Conservation (phyloP, 768 basidiomycete genomes). For the Boletus bicolor region DNA sequence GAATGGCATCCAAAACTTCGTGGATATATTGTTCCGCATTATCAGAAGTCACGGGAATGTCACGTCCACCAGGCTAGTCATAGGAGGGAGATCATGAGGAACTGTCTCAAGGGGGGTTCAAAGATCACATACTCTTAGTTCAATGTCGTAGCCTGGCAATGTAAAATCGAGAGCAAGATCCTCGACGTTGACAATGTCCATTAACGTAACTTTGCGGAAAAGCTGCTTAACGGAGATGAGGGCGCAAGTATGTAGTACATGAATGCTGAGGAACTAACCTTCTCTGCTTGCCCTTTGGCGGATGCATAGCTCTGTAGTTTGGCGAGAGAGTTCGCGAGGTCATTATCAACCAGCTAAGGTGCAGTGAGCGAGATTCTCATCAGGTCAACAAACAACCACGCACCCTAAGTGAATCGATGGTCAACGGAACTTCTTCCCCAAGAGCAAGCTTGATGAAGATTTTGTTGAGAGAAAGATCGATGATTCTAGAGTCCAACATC, state of each 20-base stretch:
- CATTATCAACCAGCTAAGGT: constrained; percentile 73
- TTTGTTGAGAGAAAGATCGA: constrained; percentile 93
- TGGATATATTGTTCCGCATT: constrained; percentile 89
- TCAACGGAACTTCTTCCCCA: constrained; percentile 81
- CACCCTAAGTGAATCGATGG: constrained; percentile 80
- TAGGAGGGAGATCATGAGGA: neutral
- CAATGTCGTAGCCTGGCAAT: constrained; percentile 92
- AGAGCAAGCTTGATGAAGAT: constrained; percentile 91
- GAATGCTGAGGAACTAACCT: constrained; percentile 37
- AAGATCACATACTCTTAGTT: constrained; percentile 63
- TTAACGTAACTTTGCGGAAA: constrained; percentile 51
- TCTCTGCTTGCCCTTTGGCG: constrained; percentile 47
- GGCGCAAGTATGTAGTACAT: neutral
- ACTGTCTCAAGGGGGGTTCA: neutral
- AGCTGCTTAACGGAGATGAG: constrained; percentile 35
- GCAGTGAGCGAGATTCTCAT: constrained; percentile 5
- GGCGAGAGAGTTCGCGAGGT: constrained; percentile 80
- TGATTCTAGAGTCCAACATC: constrained; percentile 94
- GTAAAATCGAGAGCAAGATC: constrained; percentile 96
- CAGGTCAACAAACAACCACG: constrained; percentile 17
- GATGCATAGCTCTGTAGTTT: constrained; percentile 71
- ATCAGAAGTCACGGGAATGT: constrained; percentile 75
- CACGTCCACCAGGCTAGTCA: constrained; percentile 69
- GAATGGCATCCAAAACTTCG: constrained; percentile 84
- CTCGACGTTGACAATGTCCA: constrained; percentile 67